Evolutionary conservation across 257 asterid species (phyloP).

Genomic region (Salvia rosmarinus): DNA sequence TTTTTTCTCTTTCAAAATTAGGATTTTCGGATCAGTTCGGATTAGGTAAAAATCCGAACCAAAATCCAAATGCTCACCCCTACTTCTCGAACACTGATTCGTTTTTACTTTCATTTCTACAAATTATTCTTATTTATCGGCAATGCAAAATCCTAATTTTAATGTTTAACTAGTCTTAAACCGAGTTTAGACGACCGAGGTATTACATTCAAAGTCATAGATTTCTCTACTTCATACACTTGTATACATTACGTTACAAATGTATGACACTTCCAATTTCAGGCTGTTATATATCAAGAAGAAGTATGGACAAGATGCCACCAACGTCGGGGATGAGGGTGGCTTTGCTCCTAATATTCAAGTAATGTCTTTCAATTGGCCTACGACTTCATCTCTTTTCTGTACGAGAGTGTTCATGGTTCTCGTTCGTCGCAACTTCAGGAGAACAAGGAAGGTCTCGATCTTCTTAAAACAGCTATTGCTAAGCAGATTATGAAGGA

Average conservation of each 20-base stretch:
- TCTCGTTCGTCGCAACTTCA: constrained; percentile 36
- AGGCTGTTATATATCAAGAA: constrained; percentile 97
- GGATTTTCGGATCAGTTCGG: too few species aligned
- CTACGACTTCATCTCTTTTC: constrained; percentile 10
- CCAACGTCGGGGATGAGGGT: constrained; percentile 98
- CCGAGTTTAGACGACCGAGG: too few species aligned
- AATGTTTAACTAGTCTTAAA: too few species aligned
- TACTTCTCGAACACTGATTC: too few species aligned
- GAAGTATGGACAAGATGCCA: constrained; percentile 96
- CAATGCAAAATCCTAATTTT: too few species aligned
- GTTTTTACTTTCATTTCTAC: too few species aligned
- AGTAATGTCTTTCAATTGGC: constrained; percentile 40
- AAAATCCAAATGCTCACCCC: too few species aligned
- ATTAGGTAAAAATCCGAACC: too few species aligned
- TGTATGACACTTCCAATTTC: constrained; percentile 32
- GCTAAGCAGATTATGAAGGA: constrained; percentile 87
- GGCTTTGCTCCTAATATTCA: constrained; percentile 99
- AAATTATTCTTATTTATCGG: too few species aligned
- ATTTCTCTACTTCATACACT: too few species aligned
- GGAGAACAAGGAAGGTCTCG: constrained; percentile 99
- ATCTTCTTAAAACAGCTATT: constrained; percentile 92
- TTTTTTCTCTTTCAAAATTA: too few species aligned
- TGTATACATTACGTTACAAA: background rate
- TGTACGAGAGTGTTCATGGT: constrained; percentile 16
- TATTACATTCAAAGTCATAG: too few species aligned